Evolutionary conservation across 1,139 yeast genomes (phyloP).

Genomic region (Arxiozyma telluris): DNA sequence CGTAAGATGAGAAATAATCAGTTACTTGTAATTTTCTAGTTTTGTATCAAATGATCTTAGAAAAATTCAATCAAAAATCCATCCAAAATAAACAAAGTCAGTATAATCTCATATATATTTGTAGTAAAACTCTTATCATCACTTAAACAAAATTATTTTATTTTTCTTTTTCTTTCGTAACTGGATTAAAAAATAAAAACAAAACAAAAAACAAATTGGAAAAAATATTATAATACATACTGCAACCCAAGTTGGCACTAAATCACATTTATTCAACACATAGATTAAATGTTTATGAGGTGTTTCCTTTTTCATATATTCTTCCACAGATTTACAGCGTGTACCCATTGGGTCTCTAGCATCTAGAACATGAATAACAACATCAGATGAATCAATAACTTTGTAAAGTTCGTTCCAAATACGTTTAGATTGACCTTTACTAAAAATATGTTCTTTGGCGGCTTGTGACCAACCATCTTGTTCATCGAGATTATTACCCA

Average conservation of each 20-base stretch:
- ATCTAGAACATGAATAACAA: slow-evolving; percentile 89
- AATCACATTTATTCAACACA: slow-evolving; percentile 93
- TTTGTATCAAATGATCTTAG: neutral
- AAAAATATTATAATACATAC: slow-evolving; percentile 52
- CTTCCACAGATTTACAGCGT: slow-evolving; percentile 86
- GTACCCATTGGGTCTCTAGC: slow-evolving; percentile 98
- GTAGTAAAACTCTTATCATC: neutral
- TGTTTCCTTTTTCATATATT: slow-evolving; percentile 85
- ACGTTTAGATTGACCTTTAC: slow-evolving; percentile 95
- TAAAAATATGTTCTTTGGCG: slow-evolving; percentile 91
- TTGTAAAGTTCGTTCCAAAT: slow-evolving; percentile 97
- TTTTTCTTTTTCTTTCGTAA: neutral
- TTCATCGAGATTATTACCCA: slow-evolving; percentile 60
- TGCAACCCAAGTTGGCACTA: slow-evolving; percentile 99
- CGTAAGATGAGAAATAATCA: no score
- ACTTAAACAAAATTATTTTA: neutral
- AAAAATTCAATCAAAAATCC: neutral
- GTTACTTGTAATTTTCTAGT: no score
- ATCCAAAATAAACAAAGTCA: neutral
- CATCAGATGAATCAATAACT: slow-evolving; percentile 95
- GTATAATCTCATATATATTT: no score
- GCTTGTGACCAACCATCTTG: slow-evolving; percentile 79
- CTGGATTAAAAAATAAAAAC: neutral
- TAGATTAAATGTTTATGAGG: slow-evolving; percentile 94
- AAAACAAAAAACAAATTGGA: no score